Percentiles rank a stretch among this genome's conserved stretches.
Evolutionary conservation across 108 stramenopile genomes (phyloP).

Genomic region (Fragilariopsis cylindrus): DNA sequence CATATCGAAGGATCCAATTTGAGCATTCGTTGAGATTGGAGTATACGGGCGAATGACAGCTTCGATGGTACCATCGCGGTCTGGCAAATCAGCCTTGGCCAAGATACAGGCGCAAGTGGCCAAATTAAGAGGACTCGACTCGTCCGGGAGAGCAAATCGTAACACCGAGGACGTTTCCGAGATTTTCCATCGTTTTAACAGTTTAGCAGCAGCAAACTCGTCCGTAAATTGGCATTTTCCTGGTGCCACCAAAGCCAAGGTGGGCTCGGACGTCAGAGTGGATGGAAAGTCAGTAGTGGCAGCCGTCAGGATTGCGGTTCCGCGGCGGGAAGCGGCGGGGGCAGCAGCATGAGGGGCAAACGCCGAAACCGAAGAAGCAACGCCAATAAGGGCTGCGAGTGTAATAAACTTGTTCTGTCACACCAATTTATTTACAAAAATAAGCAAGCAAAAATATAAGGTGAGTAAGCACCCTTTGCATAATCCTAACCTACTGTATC

Average conservation of each 20-base stretch:
- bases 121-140: conserved; percentile 57
- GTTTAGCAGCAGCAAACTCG: conserved; percentile 49
- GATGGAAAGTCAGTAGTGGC: neutral
- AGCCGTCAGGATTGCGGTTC: no score
- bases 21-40: conserved; percentile 87
- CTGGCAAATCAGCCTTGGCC: conserved; percentile 60
- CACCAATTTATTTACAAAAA: no score
- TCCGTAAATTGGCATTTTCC: conserved; percentile 74
- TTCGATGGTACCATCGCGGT: conserved; percentile 45
- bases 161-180: conserved; percentile 65
- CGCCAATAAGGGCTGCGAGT: no score
- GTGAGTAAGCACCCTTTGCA: no score
- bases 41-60: conserved; percentile 92
- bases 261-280: conserved; percentile 17
- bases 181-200: conserved; percentile 53
- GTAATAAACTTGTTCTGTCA: no score
- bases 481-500: no score
- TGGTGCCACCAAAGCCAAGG: conserved; percentile 48
- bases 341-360: no score
- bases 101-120: conserved; percentile 91
- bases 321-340: no score
- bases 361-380: no score
- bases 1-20: conserved; percentile 90
- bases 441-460: no score
- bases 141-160: conserved; percentile 75